These are phyloP conservation scores for Ulota crispa DNA, from an alignment of 225 moss, liverwort and hornwort species.

Conservation along the genomic window DNA sequence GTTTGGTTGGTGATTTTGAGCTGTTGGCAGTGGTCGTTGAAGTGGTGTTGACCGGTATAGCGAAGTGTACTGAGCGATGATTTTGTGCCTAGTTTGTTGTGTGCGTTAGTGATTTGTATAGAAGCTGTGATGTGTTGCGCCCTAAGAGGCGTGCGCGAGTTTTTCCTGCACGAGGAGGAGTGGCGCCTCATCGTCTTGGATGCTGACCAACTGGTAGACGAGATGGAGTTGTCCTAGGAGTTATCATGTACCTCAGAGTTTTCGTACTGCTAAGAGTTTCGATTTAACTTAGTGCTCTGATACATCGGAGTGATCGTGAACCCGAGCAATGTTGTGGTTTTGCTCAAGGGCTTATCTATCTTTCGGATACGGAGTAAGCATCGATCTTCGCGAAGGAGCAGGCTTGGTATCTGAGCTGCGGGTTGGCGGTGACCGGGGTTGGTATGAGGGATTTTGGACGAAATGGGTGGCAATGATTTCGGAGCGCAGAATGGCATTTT, in stretches of 20 bases:
- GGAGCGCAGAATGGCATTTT: background rate
- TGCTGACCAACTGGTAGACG: background rate
- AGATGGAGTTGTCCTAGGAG: background rate
- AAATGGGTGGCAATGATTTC: background rate
- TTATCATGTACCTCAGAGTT: background rate
- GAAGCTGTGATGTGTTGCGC: background rate
- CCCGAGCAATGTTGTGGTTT: background rate
- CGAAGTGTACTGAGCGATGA: background rate
- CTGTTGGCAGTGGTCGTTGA: background rate
- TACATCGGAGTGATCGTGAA: background rate
- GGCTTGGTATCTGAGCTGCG: background rate
- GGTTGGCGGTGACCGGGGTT: constrained; percentile 6
- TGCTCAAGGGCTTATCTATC: background rate
- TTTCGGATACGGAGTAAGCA: background rate
- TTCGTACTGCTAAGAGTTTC: no score
- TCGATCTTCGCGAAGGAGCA: background rate
- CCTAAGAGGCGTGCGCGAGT: background rate
- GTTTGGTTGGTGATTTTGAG: background rate
- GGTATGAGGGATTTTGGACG: background rate
- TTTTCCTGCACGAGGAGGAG: background rate
- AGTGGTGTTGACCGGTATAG: background rate
- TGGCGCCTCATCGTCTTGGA: background rate
- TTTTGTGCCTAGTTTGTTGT: background rate
- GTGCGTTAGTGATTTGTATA: background rate
- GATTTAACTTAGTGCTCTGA: no score